A percentile compares a stretch with the other conserved stretches of the same genome.
Evolutionary conservation across 176 grass and related monocot species (phyloP).

Genomic region (Hordeum vulgare): MorexV3_pseudomolecules_assembly NC_058523.1:539620011-539620510

Average conservation of each 20-base stretch:
- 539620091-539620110: constrained; percentile 74
- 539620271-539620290: constrained; percentile 95
- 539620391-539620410: constrained; percentile 85
- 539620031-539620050: constrained; percentile 28
- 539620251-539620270: constrained; percentile 90
- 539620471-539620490: constrained; percentile 91
- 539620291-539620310: constrained; percentile 98
- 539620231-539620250: constrained; percentile 91
- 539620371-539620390: constrained; percentile 82
- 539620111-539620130: constrained; percentile 83
- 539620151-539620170: constrained; percentile 69
- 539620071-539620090: constrained; percentile 48
- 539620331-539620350: constrained; percentile 82
- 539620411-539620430: constrained; percentile 92
- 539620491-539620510: constrained; percentile 58
- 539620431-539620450: constrained; percentile 90
- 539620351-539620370: constrained; percentile 67
- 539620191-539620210: constrained; percentile 88
- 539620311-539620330: constrained; percentile 91
- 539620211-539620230: constrained; percentile 87
- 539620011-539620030: constrained; percentile 4
- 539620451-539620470: constrained; percentile 85
- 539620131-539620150: constrained; percentile 90
- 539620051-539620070: constrained; percentile 46
- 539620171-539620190: constrained; percentile 83